Percentiles rank a stretch among this genome's conserved stretches.
Evolutionary conservation across 78 protist genomes (phyloP).

Genomic region (Corallochytrium limacisporum): DNA sequence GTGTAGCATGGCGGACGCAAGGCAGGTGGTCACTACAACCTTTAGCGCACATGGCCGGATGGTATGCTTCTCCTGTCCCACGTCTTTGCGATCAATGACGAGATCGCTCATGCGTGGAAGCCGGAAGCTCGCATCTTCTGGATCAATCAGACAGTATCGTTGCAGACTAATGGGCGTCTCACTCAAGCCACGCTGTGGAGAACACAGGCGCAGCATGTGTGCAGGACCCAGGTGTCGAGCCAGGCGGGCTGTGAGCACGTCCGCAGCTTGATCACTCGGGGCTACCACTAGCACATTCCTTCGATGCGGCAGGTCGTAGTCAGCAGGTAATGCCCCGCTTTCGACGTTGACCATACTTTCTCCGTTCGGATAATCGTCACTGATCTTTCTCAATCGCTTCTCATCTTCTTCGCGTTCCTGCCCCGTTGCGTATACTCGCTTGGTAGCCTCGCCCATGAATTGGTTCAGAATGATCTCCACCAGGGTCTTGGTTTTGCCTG

Average conservation of each 20-base stretch:
- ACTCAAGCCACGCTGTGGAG: not conserved
- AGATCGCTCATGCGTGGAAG: not conserved
- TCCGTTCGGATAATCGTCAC: too few relatives aligned
- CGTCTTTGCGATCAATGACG: too few relatives aligned
- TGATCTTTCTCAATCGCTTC: too few relatives aligned
- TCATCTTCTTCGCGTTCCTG: too few relatives aligned
- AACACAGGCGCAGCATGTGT: too few relatives aligned
- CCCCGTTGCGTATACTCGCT: too few relatives aligned
- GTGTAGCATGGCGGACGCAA: not conserved
- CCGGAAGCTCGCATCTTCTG: not conserved
- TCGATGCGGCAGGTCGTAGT: not conserved
- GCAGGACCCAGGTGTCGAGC: too few relatives aligned
- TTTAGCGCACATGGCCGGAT: too few relatives aligned
- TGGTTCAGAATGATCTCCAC: constrained; percentile 13
- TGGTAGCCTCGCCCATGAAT: not conserved
- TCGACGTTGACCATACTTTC: too few relatives aligned
- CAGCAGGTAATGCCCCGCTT: too few relatives aligned
- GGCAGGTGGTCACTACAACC: constrained; percentile 10
- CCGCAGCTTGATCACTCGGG: constrained; percentile 30
- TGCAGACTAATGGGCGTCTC: not conserved
- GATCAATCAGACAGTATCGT: not conserved
- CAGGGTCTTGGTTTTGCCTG: constrained; percentile 39
- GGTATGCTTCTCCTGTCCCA: too few relatives aligned
- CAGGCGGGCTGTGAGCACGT: constrained; percentile 19
- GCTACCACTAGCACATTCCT: not conserved